Conservation (phyloP, 176 grass and related monocot genomes). For the Cenchrus americanus region DNA sequence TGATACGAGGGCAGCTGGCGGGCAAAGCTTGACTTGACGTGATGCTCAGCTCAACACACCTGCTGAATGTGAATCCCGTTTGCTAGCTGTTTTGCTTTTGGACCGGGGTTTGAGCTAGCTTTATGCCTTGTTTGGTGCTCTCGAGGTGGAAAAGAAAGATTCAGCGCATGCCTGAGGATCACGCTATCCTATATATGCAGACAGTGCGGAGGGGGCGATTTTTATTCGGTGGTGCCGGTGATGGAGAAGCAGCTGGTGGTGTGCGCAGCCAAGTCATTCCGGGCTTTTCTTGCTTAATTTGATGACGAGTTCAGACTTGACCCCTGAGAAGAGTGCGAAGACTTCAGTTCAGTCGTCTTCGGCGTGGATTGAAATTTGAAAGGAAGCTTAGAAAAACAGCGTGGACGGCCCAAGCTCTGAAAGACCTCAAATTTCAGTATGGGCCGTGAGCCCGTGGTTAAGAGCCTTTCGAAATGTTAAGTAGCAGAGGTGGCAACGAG, state of each 20-base stretch:
- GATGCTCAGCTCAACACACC: background rate
- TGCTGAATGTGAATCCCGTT: background rate
- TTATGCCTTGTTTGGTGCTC: slow-evolving; percentile 49
- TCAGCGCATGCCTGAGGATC: slow-evolving; percentile 42
- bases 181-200: slow-evolving; percentile 44
- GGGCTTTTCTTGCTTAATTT: background rate
- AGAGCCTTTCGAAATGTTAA: no score
- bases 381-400: background rate
- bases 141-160: slow-evolving; percentile 57
- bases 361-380: background rate
- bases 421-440: no score
- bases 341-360: no score
- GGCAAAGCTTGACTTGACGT: slow-evolving; percentile 20
- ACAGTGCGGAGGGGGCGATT: background rate
- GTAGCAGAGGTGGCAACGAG: no score
- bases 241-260: slow-evolving; percentile 14
- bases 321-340: no score
- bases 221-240: background rate
- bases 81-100: slow-evolving; percentile 42
- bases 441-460: no score
- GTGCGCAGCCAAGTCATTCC: background rate
- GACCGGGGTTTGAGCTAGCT: background rate
- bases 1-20: background rate
- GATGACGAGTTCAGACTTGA: background rate
- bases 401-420: no score